Evolutionary conservation across 257 asterid species (phyloP).

Genomic region (Avicennia marina): DNA sequence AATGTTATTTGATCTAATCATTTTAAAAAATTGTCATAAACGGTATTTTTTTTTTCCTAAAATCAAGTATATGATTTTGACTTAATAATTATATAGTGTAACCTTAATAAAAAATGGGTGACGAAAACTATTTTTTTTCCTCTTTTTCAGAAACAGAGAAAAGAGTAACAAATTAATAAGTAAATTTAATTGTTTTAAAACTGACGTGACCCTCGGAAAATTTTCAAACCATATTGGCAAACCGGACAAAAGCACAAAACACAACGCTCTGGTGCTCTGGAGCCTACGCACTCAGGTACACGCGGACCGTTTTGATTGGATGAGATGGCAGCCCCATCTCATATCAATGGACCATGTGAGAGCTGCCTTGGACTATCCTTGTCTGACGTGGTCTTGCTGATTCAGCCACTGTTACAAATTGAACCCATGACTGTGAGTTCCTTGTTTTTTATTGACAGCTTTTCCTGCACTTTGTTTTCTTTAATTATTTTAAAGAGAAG

Average conservation of each 20-base stretch:
- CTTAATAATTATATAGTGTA: too few relatives aligned
- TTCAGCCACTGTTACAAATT: conserved; percentile 13
- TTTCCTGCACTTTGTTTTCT: not conserved
- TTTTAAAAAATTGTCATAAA: too few relatives aligned
- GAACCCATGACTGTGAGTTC: not conserved
- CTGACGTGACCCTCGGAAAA: not conserved
- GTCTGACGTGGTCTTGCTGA: conserved; percentile 24
- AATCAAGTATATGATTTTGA: too few relatives aligned
- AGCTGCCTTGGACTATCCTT: conserved; percentile 24
- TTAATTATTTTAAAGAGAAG: not conserved
- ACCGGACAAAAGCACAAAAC: conserved; percentile 6
- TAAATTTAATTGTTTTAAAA: not conserved
- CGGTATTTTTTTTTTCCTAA: too few relatives aligned
- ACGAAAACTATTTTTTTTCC: too few relatives aligned
- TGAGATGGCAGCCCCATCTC: conserved; percentile 3
- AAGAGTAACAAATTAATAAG: not conserved
- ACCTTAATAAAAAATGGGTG: not conserved
- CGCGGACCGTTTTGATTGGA: conserved; percentile 5
- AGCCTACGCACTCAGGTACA: not conserved
- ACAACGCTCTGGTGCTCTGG: not conserved
- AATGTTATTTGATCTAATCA: too few relatives aligned
- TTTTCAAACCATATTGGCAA: too few relatives aligned
- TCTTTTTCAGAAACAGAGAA: not conserved
- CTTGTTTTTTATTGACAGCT: not conserved
- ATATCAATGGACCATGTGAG: conserved; percentile 25